Evolutionary conservation across 2,329 filamentous ascomycete species (phyloP).

Genomic region (Pseudogymnoascus sp.): DNA sequence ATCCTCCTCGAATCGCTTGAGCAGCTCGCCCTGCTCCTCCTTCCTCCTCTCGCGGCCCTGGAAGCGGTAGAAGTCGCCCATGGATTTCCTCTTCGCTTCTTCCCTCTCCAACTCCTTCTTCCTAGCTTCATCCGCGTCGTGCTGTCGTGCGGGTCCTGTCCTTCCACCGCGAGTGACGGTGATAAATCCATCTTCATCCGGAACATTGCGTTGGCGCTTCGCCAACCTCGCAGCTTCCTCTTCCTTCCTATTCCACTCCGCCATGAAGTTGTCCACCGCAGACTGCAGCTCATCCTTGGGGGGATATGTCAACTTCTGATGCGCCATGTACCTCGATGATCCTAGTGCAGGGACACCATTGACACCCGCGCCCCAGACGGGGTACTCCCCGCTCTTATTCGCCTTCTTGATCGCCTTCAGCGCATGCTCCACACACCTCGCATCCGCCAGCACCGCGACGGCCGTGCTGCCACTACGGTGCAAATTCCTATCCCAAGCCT

Average conservation of each 20-base stretch:
- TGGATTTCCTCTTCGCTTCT: slow-evolving; percentile 52
- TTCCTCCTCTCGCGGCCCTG: slow-evolving; percentile 74
- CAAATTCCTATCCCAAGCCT: slow-evolving; percentile 63
- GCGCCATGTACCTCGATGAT: slow-evolving; percentile 49
- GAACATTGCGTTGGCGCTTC: slow-evolving; percentile 62
- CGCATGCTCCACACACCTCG: slow-evolving; percentile 64
- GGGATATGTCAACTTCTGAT: slow-evolving; percentile 65
- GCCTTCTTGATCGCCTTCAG: slow-evolving; percentile 64
- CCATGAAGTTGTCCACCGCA: slow-evolving; percentile 78
- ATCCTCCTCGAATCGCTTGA: slow-evolving; percentile 70
- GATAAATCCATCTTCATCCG: slow-evolving; percentile 92
- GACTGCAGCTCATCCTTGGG: slow-evolving; percentile 56
- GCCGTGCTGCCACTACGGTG: slow-evolving; percentile 69
- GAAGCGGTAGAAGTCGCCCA: slow-evolving; percentile 74
- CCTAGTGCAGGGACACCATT: slow-evolving; percentile 47
- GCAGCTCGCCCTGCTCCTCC: slow-evolving; percentile 58
- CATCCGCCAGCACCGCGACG: slow-evolving; percentile 75
- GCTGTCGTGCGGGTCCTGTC: slow-evolving; percentile 62
- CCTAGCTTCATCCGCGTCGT: slow-evolving; percentile 55
- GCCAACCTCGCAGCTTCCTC: slow-evolving; percentile 52
- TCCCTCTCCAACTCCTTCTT: slow-evolving; percentile 54
- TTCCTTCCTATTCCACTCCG: slow-evolving; percentile 65
- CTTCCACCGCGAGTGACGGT: slow-evolving; percentile 73
- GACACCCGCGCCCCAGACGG: slow-evolving; percentile 61
- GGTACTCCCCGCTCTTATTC: slow-evolving; percentile 47